Evolutionary conservation across 2,329 filamentous ascomycete species (phyloP), one percentile per base, ranked within the genome.

Genomic region (Trichocomaceae sp.): DNA sequence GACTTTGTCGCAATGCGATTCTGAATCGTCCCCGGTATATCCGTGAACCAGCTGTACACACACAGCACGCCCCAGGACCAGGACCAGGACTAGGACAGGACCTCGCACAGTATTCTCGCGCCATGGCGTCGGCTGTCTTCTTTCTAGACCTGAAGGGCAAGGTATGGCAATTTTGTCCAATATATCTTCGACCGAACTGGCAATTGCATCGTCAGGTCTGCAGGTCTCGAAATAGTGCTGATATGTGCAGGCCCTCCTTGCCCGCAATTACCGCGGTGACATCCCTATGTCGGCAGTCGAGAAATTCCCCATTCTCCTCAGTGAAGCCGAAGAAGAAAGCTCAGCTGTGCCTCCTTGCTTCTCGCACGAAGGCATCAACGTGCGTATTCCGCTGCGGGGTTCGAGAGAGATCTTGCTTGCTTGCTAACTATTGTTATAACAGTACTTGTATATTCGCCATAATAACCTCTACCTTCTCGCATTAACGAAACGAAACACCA

Each of bases 101-200:
- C 19, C 44, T 53, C 42, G 12, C 51, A 31, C 45, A 41, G 44
- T 33, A 20, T 47, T 45, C 15, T 47, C 44, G 23, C 66, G 75
- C 79, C 70, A 99, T 99, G 93, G 93, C 93, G 64, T 99, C 93
- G 58, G 93, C 93, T 61, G 72, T 99, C 68, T 99, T 99, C 83
- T 99, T 99, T 73, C 86, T 99, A 67, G 93, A 99, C 75, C 82
- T 99, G 64, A 99, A 99, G 90, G 93, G 93, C 88, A 99, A 99
- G 87, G 90, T 95, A 74, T 60, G 77, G 57, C 33, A 19, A n/a
- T 35, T 22, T 41, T 19, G 8, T 19, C 7, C 15, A 19, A 22
- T 15, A 10, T 23, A 39, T 20, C 31, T 19, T 51, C n/a, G 39
- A 41, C 23, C 33, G 22, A 35, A 47, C 37, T 53, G 22, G 51